Evolutionary conservation across 441 rosid genomes (phyloP).

Genomic region (Pelargonium citronellum): DNA sequence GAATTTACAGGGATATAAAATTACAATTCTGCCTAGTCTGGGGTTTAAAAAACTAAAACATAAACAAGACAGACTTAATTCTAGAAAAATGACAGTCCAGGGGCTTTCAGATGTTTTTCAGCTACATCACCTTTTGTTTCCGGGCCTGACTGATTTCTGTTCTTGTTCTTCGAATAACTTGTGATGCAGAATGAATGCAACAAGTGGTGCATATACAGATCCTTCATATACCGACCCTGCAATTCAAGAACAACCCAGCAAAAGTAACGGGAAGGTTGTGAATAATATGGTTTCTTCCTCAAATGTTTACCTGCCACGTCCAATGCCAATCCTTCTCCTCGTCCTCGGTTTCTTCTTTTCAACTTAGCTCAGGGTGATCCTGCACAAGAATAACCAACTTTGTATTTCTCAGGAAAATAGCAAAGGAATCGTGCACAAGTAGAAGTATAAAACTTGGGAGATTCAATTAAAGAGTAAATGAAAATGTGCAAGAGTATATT

Average conservation of each 20-base stretch:
- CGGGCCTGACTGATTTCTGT: background rate
- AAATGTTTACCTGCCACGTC: constrained; percentile 28
- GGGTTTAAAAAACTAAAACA: no score
- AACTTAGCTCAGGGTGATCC: background rate
- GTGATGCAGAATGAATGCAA: constrained; percentile 28
- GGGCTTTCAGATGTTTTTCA: no score
- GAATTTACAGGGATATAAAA: no score
- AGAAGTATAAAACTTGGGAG: background rate
- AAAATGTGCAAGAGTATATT: background rate
- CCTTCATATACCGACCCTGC: constrained; percentile 14
- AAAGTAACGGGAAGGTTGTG: constrained; percentile 22
- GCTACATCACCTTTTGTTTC: no score
- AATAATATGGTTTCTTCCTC: constrained; percentile 40
- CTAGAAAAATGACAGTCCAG: no score
- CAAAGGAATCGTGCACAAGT: background rate
- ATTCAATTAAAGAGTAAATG: background rate
- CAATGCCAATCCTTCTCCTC: constrained; percentile 26
- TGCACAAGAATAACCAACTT: background rate
- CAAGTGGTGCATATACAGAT: constrained; percentile 23
- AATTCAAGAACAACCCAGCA: constrained; percentile 23
- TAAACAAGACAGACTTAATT: no score
- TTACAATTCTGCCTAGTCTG: no score
- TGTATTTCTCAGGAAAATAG: background rate
- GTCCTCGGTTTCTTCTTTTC: constrained; percentile 24
- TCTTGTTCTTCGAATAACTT: background rate